A percentile compares a stretch with the other conserved stretches of the same genome.
Evolutionary conservation across 2,329 filamentous ascomycete genomes (phyloP).

Genomic region (Stemphylium lycopersici): DNA sequence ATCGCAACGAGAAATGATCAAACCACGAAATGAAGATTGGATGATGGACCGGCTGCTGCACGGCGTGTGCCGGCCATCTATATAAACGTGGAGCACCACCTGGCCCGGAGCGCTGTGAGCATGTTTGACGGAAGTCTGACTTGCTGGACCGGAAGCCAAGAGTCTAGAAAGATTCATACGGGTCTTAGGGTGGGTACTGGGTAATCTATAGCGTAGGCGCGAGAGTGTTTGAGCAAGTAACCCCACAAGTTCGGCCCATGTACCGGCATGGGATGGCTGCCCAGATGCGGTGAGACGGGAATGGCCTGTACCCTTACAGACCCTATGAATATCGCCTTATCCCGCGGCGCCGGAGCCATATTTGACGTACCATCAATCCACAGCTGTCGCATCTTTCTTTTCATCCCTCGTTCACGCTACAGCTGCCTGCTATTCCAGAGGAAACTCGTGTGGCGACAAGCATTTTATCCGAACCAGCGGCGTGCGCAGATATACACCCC

Average conservation of each 20-base stretch:
- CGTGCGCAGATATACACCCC: conserved; percentile 5
- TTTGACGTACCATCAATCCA: neutral
- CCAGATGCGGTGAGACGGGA: conserved; percentile 10
- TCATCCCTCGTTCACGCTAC: neutral
- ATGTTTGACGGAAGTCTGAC: conserved; percentile 8
- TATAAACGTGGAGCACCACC: conserved; percentile 12
- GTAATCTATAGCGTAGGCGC: conserved; percentile 15
- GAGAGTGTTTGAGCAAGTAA: conserved; percentile 41
- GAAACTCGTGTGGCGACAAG: neutral
- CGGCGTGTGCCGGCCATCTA: conserved; percentile 11
- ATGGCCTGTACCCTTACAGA: conserved; percentile 6
- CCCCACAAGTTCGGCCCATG: conserved; percentile 31
- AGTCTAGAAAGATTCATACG: conserved; percentile 14
- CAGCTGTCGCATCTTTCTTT: neutral
- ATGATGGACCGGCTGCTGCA: conserved; percentile 5
- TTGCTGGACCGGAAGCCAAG: conserved; percentile 21
- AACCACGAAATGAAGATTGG: conserved; percentile 16
- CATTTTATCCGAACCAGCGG: neutral
- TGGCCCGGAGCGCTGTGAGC: conserved; percentile 10
- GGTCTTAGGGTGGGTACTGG: conserved; percentile 6
- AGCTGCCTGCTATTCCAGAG: neutral
- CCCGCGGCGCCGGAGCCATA: neutral
- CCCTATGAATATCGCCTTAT: conserved; percentile 18
- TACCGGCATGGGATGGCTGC: conserved; percentile 7
- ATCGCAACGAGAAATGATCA: conserved; percentile 9